Evolutionary conservation across 352 stramenopile genomes (phyloP).

Genomic region (Phytophthora pseudosyringae): DNA sequence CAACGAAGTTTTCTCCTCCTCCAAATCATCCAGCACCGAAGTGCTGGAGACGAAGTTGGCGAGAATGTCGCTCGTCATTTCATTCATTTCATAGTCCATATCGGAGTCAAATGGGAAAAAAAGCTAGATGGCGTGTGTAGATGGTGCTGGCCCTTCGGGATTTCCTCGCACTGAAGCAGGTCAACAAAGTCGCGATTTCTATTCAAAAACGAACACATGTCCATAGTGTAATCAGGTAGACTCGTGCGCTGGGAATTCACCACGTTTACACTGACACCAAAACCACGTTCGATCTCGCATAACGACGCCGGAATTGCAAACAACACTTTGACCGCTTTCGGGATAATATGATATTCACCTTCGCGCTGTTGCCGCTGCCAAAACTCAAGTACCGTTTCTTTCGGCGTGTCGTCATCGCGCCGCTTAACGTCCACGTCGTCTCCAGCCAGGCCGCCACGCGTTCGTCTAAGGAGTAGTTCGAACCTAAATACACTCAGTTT

Average conservation of each 20-base stretch:
- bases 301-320: slow-evolving; percentile 13
- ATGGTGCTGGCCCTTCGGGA: slow-evolving; percentile 9
- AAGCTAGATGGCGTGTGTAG: slow-evolving; percentile 2
- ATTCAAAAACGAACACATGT: slow-evolving; percentile 25
- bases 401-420: not conserved
- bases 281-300: slow-evolving; percentile 24
- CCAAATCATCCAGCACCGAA: too few relatives aligned
- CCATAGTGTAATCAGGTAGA: slow-evolving; percentile 15
- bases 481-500: too few relatives aligned
- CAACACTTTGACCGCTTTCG: slow-evolving; percentile 18
- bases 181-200: slow-evolving; percentile 22
- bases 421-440: slow-evolving; percentile 11
- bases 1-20: too few relatives aligned
- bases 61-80: too few relatives aligned
- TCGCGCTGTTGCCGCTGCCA: too few relatives aligned
- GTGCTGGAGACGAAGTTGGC: too few relatives aligned
- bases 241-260: too few relatives aligned
- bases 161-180: slow-evolving; percentile 26
- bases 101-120: too few relatives aligned
- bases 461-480: too few relatives aligned
- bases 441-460: too few relatives aligned
- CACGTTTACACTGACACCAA: slow-evolving; percentile 18
- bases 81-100: not conserved
- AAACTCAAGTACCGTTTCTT: slow-evolving; percentile 21
- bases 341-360: slow-evolving; percentile 19